Base-by-base conservation (phyloP, 768 basidiomycete species). In the Boletus rex-veris region DNA sequence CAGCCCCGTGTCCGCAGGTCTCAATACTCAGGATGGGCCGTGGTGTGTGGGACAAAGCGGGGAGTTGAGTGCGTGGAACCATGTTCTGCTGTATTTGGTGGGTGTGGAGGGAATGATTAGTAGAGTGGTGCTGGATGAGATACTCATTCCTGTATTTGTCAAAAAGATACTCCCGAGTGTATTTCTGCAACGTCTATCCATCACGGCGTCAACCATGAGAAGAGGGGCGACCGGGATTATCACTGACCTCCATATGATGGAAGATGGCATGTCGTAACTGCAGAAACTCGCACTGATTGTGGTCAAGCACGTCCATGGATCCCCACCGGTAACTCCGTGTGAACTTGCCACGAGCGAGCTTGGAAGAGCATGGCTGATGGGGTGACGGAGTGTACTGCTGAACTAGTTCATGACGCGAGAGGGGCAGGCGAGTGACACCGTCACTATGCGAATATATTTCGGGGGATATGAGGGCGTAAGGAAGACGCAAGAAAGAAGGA, bases 391-490 rank as follows among this genome's bases (percentile, higher is more conserved):
- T 79, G 76, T 91, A 90, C 67, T 87, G 85, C 42, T 82, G 80
- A 45, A 85, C 77, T 26, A 90, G 79, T 63, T 90, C 88, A 62
- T 86, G 83, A 45, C 89, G 84, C 10, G 85, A 79, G 19, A 74
- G 77, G 26, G 78, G 69, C 26, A 75, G 71, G 54, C 84, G 77
- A 39, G 78, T 70, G 49, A 90, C 84, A 10, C 90, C 90, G 64
- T 91, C 90, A 68, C 86, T 88, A 71, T 91, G 88, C 47, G 88
- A 87, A 72, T 90, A 92, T 52, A 80, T 77, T 71, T 92, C 90
- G 18, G 90, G 90, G 8, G 90, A 86, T 63, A 90, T 83, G 66
- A 92, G 80, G 15, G 90, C 87, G 71, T 89, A 91, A n/a, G 90
- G 90, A 49, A 91, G 78, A 52, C 85, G 82, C 62, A 85, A 68